Conservation (phyloP, 306 rosid genomes). For the Vigna reflexopilosa region DNA sequence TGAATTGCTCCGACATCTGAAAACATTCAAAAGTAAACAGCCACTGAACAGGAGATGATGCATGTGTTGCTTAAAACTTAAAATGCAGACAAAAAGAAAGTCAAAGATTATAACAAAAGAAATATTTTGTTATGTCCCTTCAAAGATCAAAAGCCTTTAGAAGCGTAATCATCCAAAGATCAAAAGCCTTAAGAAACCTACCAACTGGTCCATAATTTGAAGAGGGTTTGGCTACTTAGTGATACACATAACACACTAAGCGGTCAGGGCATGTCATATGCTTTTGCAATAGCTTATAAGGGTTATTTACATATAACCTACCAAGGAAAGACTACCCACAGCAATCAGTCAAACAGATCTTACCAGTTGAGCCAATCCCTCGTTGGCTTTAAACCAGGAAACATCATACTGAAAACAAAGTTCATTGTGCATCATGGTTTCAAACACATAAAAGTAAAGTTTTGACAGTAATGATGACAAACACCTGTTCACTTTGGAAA, state of each 20-base stretch:
- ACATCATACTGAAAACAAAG: background rate
- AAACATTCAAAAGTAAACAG: conserved; percentile 39
- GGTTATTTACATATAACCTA: conserved; percentile 21
- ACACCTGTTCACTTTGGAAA: conserved; percentile 7
- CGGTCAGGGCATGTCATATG: background rate
- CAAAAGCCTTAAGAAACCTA: conserved; percentile 1
- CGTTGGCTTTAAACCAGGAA: conserved; percentile 20
- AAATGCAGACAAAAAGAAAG: conserved; percentile 10
- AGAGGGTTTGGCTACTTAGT: conserved; percentile 18
- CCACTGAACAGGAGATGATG: conserved; percentile 36
- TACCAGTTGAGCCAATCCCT: conserved; percentile 21
- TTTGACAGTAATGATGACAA: conserved; percentile 19
- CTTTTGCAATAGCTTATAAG: background rate
- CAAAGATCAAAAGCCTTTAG: conserved; percentile 12
- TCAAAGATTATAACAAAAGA: background rate
- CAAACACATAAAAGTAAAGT: conserved; percentile 2
- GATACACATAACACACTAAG: background rate
- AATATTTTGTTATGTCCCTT: too few relatives aligned
- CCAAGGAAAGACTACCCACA: conserved; percentile 30
- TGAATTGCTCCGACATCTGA: conserved; percentile 99
- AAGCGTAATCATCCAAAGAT: conserved; percentile 22
- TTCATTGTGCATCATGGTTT: background rate
- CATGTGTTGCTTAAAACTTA: conserved; percentile 13
- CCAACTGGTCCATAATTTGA: conserved; percentile 26
- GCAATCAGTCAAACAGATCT: conserved; percentile 18